Conservation (phyloP, 306 rosid species). For the Gleditsia sinensis region DNA sequence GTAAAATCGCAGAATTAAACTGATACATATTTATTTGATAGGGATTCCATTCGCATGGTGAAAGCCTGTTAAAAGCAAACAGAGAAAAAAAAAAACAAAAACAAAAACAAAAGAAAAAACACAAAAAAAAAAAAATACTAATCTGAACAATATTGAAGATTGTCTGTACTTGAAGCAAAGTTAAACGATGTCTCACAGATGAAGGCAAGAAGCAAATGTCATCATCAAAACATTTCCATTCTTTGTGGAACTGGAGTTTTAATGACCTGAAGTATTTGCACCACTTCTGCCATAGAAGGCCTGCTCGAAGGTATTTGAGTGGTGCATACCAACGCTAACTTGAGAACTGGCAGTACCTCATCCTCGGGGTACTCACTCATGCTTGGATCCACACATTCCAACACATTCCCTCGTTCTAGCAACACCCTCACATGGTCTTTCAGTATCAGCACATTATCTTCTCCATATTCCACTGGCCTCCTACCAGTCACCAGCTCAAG, state of each 20-base stretch:
- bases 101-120: background rate
- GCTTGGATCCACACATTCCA: slow-evolving; percentile 71
- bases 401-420: slow-evolving; percentile 76
- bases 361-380: slow-evolving; percentile 72
- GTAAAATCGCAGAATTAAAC: background rate
- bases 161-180: slow-evolving; percentile 30
- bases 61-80: slow-evolving; percentile 12
- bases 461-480: slow-evolving; percentile 86
- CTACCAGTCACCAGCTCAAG: slow-evolving; percentile 84
- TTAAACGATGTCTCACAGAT: background rate
- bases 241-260: slow-evolving; percentile 81
- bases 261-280: slow-evolving; percentile 75
- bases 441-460: slow-evolving; percentile 74
- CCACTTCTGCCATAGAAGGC: slow-evolving; percentile 90
- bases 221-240: slow-evolving; percentile 52
- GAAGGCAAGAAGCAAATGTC: background rate
- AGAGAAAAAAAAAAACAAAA: background rate
- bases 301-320: slow-evolving; percentile 84
- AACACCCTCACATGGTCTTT: slow-evolving; percentile 71
- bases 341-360: slow-evolving; percentile 77
- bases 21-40: background rate
- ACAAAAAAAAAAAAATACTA: background rate
- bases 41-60: background rate
- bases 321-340: slow-evolving; percentile 77
- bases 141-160: slow-evolving; percentile 3